Evolutionary conservation across 352 stramenopile species (phyloP).

Genomic region (Blastocystis sp.): DNA sequence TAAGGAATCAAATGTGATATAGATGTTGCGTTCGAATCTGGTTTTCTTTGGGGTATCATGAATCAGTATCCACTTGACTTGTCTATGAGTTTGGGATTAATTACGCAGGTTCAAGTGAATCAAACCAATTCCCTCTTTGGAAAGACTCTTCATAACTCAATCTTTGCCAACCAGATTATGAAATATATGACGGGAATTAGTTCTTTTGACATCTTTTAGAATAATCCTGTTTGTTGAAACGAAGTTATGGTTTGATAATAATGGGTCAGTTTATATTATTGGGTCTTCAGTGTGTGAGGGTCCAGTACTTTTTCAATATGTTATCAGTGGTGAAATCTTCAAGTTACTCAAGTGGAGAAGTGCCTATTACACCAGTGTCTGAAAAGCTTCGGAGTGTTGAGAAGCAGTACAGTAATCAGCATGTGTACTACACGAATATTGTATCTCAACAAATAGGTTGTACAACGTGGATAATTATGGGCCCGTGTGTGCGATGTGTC

Average conservation of each 20-base stretch:
- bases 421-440: too few relatives aligned
- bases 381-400: too few relatives aligned
- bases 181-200: conserved; percentile 67
- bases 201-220: conserved; percentile 35
- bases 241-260: too few relatives aligned
- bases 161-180: conserved; percentile 64
- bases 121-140: not conserved
- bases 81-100: conserved; percentile 43
- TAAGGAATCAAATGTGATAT: not conserved
- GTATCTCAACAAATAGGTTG: not conserved
- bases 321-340: too few relatives aligned
- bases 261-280: too few relatives aligned
- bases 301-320: too few relatives aligned
- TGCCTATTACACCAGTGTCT: too few relatives aligned
- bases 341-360: too few relatives aligned
- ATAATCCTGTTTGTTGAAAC: conserved; percentile 1
- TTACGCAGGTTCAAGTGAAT: conserved; percentile 37
- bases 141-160: not conserved
- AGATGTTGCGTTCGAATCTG: conserved; percentile 50
- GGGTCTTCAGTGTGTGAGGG: too few relatives aligned
- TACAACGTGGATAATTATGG: not conserved
- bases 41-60: conserved; percentile 60
- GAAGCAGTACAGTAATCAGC: too few relatives aligned
- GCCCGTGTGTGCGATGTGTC: not conserved
- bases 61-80: conserved; percentile 60